phyloP scores from a whole-genome alignment of 2,329 filamentous ascomycete genomes.

The Cercospora berteroae region DNA sequence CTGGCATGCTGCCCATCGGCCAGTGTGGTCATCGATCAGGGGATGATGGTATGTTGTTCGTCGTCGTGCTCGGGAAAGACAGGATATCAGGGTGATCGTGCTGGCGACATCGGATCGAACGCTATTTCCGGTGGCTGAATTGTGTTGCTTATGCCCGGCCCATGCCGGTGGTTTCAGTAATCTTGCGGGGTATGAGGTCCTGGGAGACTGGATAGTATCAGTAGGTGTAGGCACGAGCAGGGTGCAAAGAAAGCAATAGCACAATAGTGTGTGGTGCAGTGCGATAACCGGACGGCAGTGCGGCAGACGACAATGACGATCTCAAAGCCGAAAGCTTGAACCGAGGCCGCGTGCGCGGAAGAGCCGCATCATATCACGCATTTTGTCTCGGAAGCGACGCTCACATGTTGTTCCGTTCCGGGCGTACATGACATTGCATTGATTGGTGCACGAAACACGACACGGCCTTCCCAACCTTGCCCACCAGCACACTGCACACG shows the following conservation, averaged over 20 bases:
- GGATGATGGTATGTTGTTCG: slow-evolving; percentile 1
- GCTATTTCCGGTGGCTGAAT: slow-evolving; percentile 10
- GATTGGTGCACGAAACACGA: not conserved
- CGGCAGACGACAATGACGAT: not conserved
- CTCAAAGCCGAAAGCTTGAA: slow-evolving; percentile 11
- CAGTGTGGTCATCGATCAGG: slow-evolving; percentile 30
- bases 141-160: not conserved
- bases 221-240: no score
- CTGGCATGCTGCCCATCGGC: slow-evolving; percentile 29
- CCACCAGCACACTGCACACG: not conserved
- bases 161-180: not conserved
- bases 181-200: not conserved
- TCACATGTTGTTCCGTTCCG: not conserved
- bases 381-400: slow-evolving; percentile 3
- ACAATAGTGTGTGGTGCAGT: not conserved
- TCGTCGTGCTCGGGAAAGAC: slow-evolving; percentile 8
- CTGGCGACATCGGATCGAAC: slow-evolving; percentile 19
- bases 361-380: slow-evolving; percentile 2
- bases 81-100: slow-evolving; percentile 8
- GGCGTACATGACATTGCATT: not conserved
- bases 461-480: not conserved
- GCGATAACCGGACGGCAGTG: not conserved
- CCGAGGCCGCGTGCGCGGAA: slow-evolving; percentile 9
- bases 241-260: no score
- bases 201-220: no score